These are phyloP conservation scores for Pestalotiopsis sp. DNA, from an alignment of 2,329 filamentous ascomycete species.

Conservation along the genomic window DNA sequence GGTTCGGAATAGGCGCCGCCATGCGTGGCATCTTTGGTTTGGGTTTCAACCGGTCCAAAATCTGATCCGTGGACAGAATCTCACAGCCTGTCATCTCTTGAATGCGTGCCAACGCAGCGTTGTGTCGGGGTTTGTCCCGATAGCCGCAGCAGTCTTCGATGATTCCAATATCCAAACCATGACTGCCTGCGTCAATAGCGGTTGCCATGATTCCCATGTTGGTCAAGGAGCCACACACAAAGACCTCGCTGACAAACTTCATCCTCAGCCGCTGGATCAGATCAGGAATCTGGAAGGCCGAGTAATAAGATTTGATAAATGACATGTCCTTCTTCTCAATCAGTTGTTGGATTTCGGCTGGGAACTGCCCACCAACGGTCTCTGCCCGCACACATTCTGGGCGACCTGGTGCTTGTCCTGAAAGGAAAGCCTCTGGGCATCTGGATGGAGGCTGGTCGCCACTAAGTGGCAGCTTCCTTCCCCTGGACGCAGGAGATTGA, in stretches of 20 bases:
- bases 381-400: slow-evolving; percentile 47
- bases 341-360: slow-evolving; percentile 41
- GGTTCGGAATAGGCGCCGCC: not conserved
- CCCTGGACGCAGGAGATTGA: slow-evolving; percentile 19
- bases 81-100: slow-evolving; percentile 75
- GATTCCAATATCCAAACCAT: slow-evolving; percentile 85
- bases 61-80: slow-evolving; percentile 59
- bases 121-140: slow-evolving; percentile 69
- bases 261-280: slow-evolving; percentile 78
- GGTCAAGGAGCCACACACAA: slow-evolving; percentile 82
- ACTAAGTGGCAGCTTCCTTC: slow-evolving; percentile 29
- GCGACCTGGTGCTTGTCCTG: slow-evolving; percentile 32
- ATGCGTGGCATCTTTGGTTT: slow-evolving; percentile 14
- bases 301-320: slow-evolving; percentile 79
- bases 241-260: slow-evolving; percentile 87
- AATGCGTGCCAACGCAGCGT: slow-evolving; percentile 71
- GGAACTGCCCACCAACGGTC: slow-evolving; percentile 49
- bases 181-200: slow-evolving; percentile 83
- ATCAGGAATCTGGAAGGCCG: slow-evolving; percentile 76
- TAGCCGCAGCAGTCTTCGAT: slow-evolving; percentile 89
- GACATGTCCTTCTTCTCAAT: slow-evolving; percentile 53
- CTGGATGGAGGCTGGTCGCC: slow-evolving; percentile 23
- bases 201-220: slow-evolving; percentile 92
- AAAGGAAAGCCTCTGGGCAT: slow-evolving; percentile 42
- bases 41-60: slow-evolving; percentile 46